Conservation (phyloP, 805 yeast species). For the Wickerhamomyces sydowiorum region DNA sequence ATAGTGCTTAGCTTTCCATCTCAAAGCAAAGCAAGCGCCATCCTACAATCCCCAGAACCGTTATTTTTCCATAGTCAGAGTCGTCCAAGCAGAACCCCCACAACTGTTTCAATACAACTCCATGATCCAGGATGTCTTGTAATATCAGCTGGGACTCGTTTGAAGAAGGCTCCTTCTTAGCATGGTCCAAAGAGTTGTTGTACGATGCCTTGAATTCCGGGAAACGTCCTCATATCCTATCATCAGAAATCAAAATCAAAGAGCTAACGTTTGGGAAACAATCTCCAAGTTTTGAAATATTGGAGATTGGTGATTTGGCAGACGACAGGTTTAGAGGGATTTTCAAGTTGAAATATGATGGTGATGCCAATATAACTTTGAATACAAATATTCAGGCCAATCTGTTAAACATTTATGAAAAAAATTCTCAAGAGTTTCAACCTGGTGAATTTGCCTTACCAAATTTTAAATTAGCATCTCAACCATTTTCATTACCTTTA, state of each 20-base stretch:
- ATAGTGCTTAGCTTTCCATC: no score
- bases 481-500: conserved; percentile 71
- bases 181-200: conserved; percentile 58
- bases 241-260: conserved; percentile 60
- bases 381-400: conserved; percentile 83
- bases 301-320: conserved; percentile 79
- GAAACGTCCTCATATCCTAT: conserved; percentile 62
- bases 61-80: no score
- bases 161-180: conserved; percentile 55
- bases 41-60: not conserved
- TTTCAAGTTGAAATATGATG: conserved; percentile 68
- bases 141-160: conserved; percentile 73
- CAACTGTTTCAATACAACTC: not conserved
- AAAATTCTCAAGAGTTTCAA: conserved; percentile 13
- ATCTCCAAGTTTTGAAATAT: conserved; percentile 71
- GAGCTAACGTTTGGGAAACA: conserved; percentile 69
- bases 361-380: conserved; percentile 70
- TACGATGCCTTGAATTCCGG: conserved; percentile 74
- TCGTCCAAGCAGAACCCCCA: not conserved
- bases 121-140: conserved; percentile 54
- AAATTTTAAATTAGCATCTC: conserved; percentile 55
- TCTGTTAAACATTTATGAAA: conserved; percentile 61
- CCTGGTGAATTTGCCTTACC: conserved; percentile 56
- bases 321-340: conserved; percentile 75
- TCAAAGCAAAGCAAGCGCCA: no score